Percentiles rank a stretch among this genome's conserved stretches.
Conservation (phyloP, 495 filamentous ascomycete genomes). For the Talaromyces nanjingensis region DNA sequence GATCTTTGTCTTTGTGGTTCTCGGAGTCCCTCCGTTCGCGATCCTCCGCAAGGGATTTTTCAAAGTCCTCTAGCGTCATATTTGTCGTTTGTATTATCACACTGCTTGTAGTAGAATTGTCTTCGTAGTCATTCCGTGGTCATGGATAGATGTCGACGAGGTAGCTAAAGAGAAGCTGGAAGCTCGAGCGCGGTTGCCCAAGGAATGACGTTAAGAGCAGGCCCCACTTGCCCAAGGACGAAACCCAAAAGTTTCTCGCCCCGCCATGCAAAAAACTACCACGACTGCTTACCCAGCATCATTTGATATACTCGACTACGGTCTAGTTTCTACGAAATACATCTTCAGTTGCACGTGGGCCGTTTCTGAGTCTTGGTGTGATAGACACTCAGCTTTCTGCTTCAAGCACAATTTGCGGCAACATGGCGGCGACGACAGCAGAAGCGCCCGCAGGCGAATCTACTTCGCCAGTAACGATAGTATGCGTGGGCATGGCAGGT, state of each 20-base stretch:
- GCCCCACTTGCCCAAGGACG: background rate
- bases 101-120: no score
- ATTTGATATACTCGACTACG: background rate
- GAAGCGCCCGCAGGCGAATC: background rate
- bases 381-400: background rate
- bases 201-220: background rate
- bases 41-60: conserved; percentile 40
- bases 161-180: background rate
- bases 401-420: background rate
- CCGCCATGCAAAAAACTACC: background rate
- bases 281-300: background rate
- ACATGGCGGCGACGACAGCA: background rate
- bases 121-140: background rate
- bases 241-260: background rate
- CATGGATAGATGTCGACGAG: background rate
- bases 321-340: background rate
- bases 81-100: no score
- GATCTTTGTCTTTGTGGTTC: conserved; percentile 32
- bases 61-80: conserved; percentile 51
- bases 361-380: background rate
- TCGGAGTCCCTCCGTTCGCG: conserved; percentile 28
- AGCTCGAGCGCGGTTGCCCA: background rate
- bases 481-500: conserved; percentile 97
- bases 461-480: conserved; percentile 60
- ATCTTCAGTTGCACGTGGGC: no score